Evolutionary conservation across 2,329 filamentous ascomycete species (phyloP).

Genomic region (Aureobasidium melanogenum): DNA sequence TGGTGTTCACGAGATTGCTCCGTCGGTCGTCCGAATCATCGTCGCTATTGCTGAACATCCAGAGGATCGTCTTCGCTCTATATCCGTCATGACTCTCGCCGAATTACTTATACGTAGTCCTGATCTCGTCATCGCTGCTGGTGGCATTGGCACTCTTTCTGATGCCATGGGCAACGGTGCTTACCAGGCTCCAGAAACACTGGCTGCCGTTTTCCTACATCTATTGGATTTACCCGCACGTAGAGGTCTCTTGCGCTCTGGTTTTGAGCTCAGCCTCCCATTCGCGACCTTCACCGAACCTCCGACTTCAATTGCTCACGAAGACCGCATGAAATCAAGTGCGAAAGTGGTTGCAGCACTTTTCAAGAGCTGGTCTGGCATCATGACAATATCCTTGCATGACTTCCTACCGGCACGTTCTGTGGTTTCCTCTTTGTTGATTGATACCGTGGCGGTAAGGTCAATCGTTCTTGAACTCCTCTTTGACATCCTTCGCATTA

Average conservation of each 20-base stretch:
- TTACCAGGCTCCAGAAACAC: constrained; percentile 85
- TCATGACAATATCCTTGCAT: constrained; percentile 82
- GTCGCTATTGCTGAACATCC: constrained; percentile 81
- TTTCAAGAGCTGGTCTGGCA: constrained; percentile 85
- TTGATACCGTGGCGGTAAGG: constrained; percentile 46
- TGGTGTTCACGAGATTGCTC: constrained; percentile 77
- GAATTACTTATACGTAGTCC: constrained; percentile 87
- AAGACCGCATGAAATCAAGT: constrained; percentile 69
- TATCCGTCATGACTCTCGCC: constrained; percentile 85
- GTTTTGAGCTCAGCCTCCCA: constrained; percentile 74
- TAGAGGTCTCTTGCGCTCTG: constrained; percentile 73
- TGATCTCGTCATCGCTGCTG: constrained; percentile 67
- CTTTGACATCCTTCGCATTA: constrained; percentile 78
- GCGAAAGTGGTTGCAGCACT: constrained; percentile 87
- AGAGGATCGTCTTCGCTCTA: constrained; percentile 77
- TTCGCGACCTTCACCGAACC: constrained; percentile 93
- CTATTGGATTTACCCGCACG: constrained; percentile 76
- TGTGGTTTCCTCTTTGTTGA: constrained; percentile 58
- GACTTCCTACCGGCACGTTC: constrained; percentile 78
- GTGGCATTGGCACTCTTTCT: constrained; percentile 78
- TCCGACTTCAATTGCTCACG: constrained; percentile 44
- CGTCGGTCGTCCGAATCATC: constrained; percentile 78
- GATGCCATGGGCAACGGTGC: constrained; percentile 83
- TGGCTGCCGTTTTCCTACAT: constrained; percentile 81
- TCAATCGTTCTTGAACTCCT: constrained; percentile 84